These are phyloP conservation scores for Podaxis sp. DNA, from an alignment of 768 basidiomycete genomes.

Conservation along the genomic window DNA sequence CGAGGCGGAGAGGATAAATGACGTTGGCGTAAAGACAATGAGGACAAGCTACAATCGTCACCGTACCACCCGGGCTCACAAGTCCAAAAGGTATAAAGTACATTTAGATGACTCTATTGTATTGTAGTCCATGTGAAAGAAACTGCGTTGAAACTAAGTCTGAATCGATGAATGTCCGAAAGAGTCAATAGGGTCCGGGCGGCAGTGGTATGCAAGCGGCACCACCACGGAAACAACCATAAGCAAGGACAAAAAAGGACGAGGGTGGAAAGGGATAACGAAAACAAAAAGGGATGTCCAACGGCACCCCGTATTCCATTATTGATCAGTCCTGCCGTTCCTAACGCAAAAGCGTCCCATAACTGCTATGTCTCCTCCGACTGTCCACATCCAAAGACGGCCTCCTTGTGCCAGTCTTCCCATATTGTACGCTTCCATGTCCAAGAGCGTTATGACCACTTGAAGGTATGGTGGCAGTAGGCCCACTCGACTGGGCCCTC, in stretches of 20 bases:
- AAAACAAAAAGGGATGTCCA: background rate
- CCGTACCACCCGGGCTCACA: background rate
- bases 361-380: background rate
- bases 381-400: background rate
- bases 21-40: background rate
- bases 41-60: background rate
- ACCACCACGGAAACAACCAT: background rate
- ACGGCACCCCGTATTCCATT: background rate
- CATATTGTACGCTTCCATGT: background rate
- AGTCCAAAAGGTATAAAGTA: background rate
- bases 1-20: background rate
- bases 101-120: background rate
- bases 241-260: background rate
- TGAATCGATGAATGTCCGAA: background rate
- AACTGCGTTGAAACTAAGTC: background rate
- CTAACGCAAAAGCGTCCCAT: background rate
- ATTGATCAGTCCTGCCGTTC: background rate
- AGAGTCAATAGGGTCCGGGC: background rate
- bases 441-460: background rate
- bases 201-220: background rate
- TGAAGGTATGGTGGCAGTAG: background rate
- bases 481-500: slow-evolving; percentile 12
- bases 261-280: background rate
- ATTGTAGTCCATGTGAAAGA: background rate
- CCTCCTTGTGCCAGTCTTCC: background rate